Conservation (phyloP, 2,329 filamentous ascomycete species). For the Neonectria punicea region DNA sequence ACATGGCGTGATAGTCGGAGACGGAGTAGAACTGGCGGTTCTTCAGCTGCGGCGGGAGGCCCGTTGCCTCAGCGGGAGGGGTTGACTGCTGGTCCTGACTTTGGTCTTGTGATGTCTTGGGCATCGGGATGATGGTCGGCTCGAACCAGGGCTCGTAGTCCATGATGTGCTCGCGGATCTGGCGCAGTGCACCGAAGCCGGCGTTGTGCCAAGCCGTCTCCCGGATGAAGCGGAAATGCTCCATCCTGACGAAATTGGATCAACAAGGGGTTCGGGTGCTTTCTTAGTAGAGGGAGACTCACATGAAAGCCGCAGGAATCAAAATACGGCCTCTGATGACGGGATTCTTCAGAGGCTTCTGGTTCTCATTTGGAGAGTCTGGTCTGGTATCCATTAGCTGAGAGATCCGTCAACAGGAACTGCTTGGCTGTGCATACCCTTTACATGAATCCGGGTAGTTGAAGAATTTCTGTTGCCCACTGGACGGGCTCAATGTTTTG, state of each 20-base stretch:
- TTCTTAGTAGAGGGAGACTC: neutral
- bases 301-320: slow-evolving; percentile 16
- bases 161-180: slow-evolving; percentile 62
- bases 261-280: neutral
- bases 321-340: slow-evolving; percentile 14
- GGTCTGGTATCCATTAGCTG: slow-evolving; percentile 7
- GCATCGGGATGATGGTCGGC: slow-evolving; percentile 51
- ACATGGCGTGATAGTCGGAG: slow-evolving; percentile 57
- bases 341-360: slow-evolving; percentile 15
- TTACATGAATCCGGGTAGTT: slow-evolving; percentile 18
- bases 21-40: slow-evolving; percentile 48
- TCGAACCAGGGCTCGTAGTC: slow-evolving; percentile 60
- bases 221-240: slow-evolving; percentile 39
- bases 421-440: neutral
- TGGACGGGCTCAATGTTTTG: neutral
- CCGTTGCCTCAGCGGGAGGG: neutral
- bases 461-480: slow-evolving; percentile 6
- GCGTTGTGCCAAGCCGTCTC: slow-evolving; percentile 65
- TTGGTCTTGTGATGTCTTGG: slow-evolving; percentile 50
- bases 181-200: slow-evolving; percentile 68
- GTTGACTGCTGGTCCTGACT: slow-evolving; percentile 23
- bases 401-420: neutral
- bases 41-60: slow-evolving; percentile 50
- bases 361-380: slow-evolving; percentile 5
- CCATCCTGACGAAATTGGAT: slow-evolving; percentile 32